Evolutionary conservation across 176 grass and related monocot species (phyloP).

Genomic region (Oryza meyeriana): DNA sequence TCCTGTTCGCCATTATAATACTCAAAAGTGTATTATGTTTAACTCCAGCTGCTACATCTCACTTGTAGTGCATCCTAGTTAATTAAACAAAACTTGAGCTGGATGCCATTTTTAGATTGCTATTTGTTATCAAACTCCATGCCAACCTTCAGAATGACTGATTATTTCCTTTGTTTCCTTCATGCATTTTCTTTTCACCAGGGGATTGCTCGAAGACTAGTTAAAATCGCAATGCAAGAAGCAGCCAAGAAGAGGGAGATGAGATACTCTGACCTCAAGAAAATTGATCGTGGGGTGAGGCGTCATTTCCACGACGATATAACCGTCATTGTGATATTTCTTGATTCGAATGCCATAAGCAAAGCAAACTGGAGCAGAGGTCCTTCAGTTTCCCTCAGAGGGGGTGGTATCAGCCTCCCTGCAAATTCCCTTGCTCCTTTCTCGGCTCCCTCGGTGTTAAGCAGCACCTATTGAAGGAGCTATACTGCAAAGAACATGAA

Average conservation of each 20-base stretch:
- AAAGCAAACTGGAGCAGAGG: conserved; percentile 57
- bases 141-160: background rate
- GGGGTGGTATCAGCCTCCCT: conserved; percentile 55
- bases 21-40: background rate
- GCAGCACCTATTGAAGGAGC: conserved; percentile 38
- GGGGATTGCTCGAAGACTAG: conserved; percentile 69
- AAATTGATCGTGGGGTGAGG: conserved; percentile 72
- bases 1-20: background rate
- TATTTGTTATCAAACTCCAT: background rate
- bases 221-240: conserved; percentile 62
- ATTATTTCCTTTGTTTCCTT: background rate
- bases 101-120: background rate
- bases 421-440: conserved; percentile 59
- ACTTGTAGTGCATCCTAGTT: background rate
- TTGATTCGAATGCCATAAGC: conserved; percentile 54
- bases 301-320: conserved; percentile 86
- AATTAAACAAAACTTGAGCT: background rate
- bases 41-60: background rate
- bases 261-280: conserved; percentile 89
- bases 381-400: conserved; percentile 47
- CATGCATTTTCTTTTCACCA: conserved; percentile 28
- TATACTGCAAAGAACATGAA: background rate
- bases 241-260: conserved; percentile 94
- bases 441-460: conserved; percentile 37
- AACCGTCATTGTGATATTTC: conserved; percentile 69